These are phyloP conservation scores for Ruellia speciosa DNA, from an alignment of 305 asterid species.

Conservation along the genomic window DNA sequence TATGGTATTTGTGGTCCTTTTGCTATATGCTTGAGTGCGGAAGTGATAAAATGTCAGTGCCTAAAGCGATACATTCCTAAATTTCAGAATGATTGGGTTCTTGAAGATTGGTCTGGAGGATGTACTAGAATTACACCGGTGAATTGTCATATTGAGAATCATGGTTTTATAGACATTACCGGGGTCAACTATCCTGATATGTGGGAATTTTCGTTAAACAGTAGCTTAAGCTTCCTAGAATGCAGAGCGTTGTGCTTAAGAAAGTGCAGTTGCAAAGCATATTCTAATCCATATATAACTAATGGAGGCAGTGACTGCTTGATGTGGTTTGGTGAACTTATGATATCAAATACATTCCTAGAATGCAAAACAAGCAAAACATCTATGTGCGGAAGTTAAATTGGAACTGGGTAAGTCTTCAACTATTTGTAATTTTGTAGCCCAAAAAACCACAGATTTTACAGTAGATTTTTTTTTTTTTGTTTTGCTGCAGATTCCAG, in stretches of 20 bases:
- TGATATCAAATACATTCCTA: conserved; percentile 26
- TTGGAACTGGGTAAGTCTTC: conserved; percentile 21
- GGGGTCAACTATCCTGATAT: conserved; percentile 34
- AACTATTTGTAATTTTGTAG: too few species aligned
- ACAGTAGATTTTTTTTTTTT: not conserved
- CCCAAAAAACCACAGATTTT: too few species aligned
- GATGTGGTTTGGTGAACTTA: conserved; percentile 39
- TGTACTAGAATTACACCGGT: conserved; percentile 27
- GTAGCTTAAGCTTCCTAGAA: conserved; percentile 24
- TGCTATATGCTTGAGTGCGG: not conserved
- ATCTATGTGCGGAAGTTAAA: conserved; percentile 22
- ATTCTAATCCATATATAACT: conserved; percentile 24
- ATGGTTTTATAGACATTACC: conserved; percentile 24
- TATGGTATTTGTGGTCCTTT: not conserved
- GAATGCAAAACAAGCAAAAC: conserved; percentile 19
- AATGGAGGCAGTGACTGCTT: conserved; percentile 29
- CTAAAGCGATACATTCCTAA: conserved; percentile 21
- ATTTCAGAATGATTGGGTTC: conserved; percentile 29
- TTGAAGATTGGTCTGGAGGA: conserved; percentile 35
- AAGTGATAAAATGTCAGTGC: not conserved
- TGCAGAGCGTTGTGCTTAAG: conserved; percentile 30
- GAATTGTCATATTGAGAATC: conserved; percentile 24
- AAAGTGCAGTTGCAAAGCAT: conserved; percentile 36
- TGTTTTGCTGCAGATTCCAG: conserved; percentile 8
- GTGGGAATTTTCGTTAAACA: conserved; percentile 16